Evolutionary conservation across 2,329 filamentous ascomycete genomes (phyloP), one percentile per base, ranked within the genome.

Genomic region (Neocatenulostroma microsporum): DNA sequence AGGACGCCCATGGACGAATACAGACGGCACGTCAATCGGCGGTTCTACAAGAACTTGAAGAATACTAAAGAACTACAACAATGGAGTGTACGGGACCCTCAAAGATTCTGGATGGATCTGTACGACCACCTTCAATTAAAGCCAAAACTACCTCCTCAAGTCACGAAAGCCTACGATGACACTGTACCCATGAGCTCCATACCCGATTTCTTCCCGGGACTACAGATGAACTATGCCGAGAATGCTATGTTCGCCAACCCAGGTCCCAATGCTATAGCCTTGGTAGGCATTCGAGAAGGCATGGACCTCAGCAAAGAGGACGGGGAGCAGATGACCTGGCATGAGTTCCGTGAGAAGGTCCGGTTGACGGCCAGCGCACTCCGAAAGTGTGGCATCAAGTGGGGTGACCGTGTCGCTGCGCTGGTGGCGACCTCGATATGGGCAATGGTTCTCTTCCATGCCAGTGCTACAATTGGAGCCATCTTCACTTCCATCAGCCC

Each of bases 401-500:
- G 60, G 41, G 58, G 57, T 21, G 62, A 66, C 37, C 49, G 60
- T 13, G 55, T 65, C 3, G 62, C 56, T 21, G 64, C 62, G 2
- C 48, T 67, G 4, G 62, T 67, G 24, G 61, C 62, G 6, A 67
- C 63, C 10, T 65, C 62, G 20, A 55, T 64, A 6, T 63, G 61
- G 55, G 60, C 60, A 0, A 56, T 67, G 41, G 58, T 63, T 1
- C 44, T 67, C 5, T 64, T 65, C 34, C 55, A 68, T 29, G 64
- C 63, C 8, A 53, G 51, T 15, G 62, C 62, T 3, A 58, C 57
- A 12, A 60, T 68, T 17, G 64, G 63, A 4, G 64, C 62, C 4
- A 61, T 67, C 29, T 68, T 63, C 50, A 65, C 63, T 2, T 63
- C 56, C 9, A 65, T 68, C 42, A 54, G 57, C 12, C 63, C 64